These are phyloP conservation scores for Chrysanthemum makinoi DNA, from an alignment of 129 eudicot species.

Conservation along the genomic window DNA sequence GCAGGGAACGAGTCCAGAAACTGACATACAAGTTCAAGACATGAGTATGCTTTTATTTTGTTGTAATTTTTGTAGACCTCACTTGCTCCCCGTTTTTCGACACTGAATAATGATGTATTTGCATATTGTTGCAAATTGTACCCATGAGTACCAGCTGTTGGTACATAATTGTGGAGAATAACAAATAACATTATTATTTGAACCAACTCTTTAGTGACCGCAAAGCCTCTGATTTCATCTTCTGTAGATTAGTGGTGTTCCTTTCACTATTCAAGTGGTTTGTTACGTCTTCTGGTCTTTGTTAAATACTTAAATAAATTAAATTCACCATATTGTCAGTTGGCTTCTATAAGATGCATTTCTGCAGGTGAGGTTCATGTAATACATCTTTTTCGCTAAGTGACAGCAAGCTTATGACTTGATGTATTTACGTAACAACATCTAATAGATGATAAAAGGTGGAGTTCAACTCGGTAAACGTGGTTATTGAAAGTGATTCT, in stretches of 20 bases:
- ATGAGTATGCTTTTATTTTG: conserved; percentile 28
- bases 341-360: too few relatives aligned
- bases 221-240: too few relatives aligned
- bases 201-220: too few relatives aligned
- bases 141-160: conserved; percentile 17
- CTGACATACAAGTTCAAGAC: conserved; percentile 81
- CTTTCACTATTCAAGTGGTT: too few relatives aligned
- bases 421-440: background rate
- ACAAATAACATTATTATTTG: conserved; percentile 4
- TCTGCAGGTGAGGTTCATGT: too few relatives aligned
- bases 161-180: conserved; percentile 16
- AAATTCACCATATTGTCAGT: too few relatives aligned
- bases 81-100: conserved; percentile 1
- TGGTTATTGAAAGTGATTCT: too few relatives aligned
- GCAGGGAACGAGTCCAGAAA: conserved; percentile 81
- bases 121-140: conserved; percentile 27
- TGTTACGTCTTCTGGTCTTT: too few relatives aligned
- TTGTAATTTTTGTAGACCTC: conserved; percentile 30
- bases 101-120: conserved; percentile 29
- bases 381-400: background rate
- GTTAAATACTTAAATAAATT: too few relatives aligned
- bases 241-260: too few relatives aligned
- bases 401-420: background rate
- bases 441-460: background rate
- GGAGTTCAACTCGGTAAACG: too few relatives aligned